These are phyloP conservation scores for Cladochytrium replicatum DNA, from an alignment of 192 early-diverging fungal species.

Conservation along the genomic window DNA sequence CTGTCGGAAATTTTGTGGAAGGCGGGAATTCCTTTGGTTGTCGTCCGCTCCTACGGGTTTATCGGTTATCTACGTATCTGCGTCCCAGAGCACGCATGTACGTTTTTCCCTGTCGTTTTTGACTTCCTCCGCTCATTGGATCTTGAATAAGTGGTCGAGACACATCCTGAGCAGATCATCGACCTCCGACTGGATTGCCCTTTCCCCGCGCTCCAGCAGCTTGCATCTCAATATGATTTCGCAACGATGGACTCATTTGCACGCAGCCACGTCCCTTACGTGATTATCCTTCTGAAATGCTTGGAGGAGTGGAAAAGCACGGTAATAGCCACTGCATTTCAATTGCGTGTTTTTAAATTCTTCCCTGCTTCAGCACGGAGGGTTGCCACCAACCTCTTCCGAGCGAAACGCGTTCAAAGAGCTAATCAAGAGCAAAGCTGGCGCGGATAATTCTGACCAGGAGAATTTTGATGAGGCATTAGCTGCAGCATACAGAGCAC, in stretches of 20 bases:
- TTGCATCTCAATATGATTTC: conserved; percentile 60
- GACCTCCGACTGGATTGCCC: conserved; percentile 81
- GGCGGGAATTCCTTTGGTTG: conserved; percentile 54
- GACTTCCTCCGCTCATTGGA: conserved; percentile 5
- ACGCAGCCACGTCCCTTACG: conserved; percentile 75
- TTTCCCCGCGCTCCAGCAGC: conserved; percentile 57
- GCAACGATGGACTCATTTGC: conserved; percentile 52
- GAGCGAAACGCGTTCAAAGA: conserved; percentile 62
- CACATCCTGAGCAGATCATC: conserved; percentile 61
- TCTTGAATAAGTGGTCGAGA: conserved; percentile 63
- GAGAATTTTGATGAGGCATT: conserved; percentile 89
- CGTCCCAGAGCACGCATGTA: conserved; percentile 72
- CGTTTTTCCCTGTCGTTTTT: conserved; percentile 11
- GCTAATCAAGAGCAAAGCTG: conserved; percentile 31
- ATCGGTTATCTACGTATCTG: conserved; percentile 61
- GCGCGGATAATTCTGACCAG: conserved; percentile 37
- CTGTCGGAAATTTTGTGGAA: conserved; percentile 58
- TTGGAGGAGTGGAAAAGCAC: conserved; percentile 61
- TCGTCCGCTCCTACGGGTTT: conserved; percentile 64
- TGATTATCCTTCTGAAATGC: conserved; percentile 69
- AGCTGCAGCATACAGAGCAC: conserved; percentile 52
- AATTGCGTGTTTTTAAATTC: conserved; percentile 2
- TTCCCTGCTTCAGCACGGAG: conserved; percentile 39
- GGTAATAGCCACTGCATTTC: conserved; percentile 24
- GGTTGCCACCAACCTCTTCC: conserved; percentile 42